Evolutionary conservation across 2,329 filamentous ascomycete species (phyloP).

Genomic region (Curvularia lunata): DNA sequence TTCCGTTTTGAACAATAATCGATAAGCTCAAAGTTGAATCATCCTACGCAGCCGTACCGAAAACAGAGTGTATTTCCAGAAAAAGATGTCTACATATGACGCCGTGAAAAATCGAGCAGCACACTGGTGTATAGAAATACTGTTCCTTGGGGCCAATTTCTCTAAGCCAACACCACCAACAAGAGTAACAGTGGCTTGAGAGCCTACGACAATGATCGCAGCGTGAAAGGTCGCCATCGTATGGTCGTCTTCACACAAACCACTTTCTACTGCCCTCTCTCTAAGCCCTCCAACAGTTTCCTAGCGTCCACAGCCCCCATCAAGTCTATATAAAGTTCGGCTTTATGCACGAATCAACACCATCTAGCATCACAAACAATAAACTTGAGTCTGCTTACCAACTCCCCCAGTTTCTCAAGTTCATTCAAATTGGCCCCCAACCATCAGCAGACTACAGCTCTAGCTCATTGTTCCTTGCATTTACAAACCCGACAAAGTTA

Average conservation of each 20-base stretch:
- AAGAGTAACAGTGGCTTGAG: slow-evolving; percentile 40
- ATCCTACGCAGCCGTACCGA: neutral
- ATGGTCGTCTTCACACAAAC: slow-evolving; percentile 11
- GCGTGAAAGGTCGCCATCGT: slow-evolving; percentile 29
- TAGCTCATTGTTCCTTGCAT: slow-evolving; percentile 2
- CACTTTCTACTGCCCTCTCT: neutral
- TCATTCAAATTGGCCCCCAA: neutral
- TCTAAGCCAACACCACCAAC: slow-evolving; percentile 21
- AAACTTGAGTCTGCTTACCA: slow-evolving; percentile 9
- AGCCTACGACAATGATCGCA: slow-evolving; percentile 24
- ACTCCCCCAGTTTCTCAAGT: neutral
- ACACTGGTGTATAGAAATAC: slow-evolving; percentile 1
- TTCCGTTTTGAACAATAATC: neutral
- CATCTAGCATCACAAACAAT: neutral
- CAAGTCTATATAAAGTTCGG: slow-evolving; percentile 25
- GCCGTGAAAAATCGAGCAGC: slow-evolving; percentile 3
- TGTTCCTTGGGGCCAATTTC: slow-evolving; percentile 15
- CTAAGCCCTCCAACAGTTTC: slow-evolving; percentile 2
- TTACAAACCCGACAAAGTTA: slow-evolving; percentile 2
- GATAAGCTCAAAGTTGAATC: neutral
- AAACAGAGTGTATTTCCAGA: neutral
- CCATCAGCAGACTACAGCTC: slow-evolving; percentile 4
- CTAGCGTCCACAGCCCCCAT: slow-evolving; percentile 11
- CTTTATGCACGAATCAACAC: slow-evolving; percentile 1
- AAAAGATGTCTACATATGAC: neutral